Percentiles rank a stretch among this genome's conserved stretches.
phyloP scores from a whole-genome alignment of 2,329 filamentous ascomycete species.

The Lecanicillium sp. region DNA sequence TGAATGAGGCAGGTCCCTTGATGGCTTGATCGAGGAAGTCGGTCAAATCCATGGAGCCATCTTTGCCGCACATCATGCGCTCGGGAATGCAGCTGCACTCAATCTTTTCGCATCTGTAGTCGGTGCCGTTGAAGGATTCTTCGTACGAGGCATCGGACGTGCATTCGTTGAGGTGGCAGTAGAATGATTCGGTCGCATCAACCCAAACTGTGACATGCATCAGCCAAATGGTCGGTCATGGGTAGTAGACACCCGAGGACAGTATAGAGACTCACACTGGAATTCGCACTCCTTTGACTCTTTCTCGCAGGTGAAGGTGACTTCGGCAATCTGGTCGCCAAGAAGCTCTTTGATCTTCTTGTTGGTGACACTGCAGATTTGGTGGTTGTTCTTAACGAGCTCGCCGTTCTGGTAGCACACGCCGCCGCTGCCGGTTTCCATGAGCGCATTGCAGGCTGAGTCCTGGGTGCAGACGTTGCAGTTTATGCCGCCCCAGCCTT shows the following conservation, averaged over 20 bases:
- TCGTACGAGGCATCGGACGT: slow-evolving; percentile 61
- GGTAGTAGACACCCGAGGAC: not conserved
- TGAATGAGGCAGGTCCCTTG: slow-evolving; percentile 79
- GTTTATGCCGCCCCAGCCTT: slow-evolving; percentile 95
- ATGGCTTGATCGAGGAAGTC: slow-evolving; percentile 82
- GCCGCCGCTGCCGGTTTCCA: slow-evolving; percentile 73
- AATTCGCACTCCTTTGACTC: slow-evolving; percentile 79
- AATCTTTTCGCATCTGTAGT: slow-evolving; percentile 78
- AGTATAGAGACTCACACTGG: slow-evolving; percentile 59
- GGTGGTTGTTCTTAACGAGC: slow-evolving; percentile 89
- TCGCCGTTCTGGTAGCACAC: slow-evolving; percentile 90
- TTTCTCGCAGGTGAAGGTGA: slow-evolving; percentile 85
- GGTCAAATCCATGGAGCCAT: slow-evolving; percentile 82
- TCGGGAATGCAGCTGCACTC: slow-evolving; percentile 82
- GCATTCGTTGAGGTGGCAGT: slow-evolving; percentile 82
- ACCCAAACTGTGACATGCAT: slow-evolving; percentile 67
- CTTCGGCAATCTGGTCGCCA: slow-evolving; percentile 78
- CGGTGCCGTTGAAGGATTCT: slow-evolving; percentile 68
- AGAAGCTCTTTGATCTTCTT: slow-evolving; percentile 84
- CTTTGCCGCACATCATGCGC: slow-evolving; percentile 88
- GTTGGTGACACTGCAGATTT: slow-evolving; percentile 97
- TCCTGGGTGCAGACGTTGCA: slow-evolving; percentile 90
- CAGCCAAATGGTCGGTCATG: slow-evolving; percentile 4
- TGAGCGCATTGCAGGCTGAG: slow-evolving; percentile 78
- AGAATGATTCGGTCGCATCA: slow-evolving; percentile 89